Evolutionary conservation across 768 basidiomycete species (phyloP), one percentile per base, ranked within the genome.

Genomic region (Melanogaster broomeanus): DNA sequence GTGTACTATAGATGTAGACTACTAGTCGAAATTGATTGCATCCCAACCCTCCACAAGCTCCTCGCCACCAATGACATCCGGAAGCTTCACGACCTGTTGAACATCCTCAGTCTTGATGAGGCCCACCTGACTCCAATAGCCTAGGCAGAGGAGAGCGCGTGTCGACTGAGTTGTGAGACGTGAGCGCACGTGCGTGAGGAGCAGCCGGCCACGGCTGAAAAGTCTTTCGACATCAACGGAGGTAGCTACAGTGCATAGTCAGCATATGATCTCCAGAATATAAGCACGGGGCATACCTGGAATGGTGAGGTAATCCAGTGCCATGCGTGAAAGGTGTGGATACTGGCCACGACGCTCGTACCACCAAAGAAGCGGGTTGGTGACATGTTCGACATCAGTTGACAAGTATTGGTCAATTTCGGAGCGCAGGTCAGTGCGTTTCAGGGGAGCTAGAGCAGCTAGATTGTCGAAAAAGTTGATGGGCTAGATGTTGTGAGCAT

Each of bases 301-400:
- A n/a, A n/a, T n/a, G n/a, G n/a, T n/a, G n/a, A n/a, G n/a, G n/a
- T n/a, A n/a, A n/a, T n/a, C n/a, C n/a, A n/a, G n/a, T n/a, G n/a
- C n/a, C n/a, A n/a, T n/a, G n/a, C n/a, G n/a, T 1, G 61, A 67
- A 3, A 74, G 65, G 10, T 50, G 40, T 10, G 71, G 71, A 50
- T 60, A 74, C 0, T 52, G 48, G 3, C 44, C 7, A 16, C 51
- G 50, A 8, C 54, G 41, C 4, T 62, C 49, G 6, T 19, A 16
- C 70, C 73, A 73, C 72, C 38, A 39, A 22, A 18, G n/a, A 22
- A 39, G 38, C 13, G 12, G 38, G 38, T 39, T 34, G 33, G 31
- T 39, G 25, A 34, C 12, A 42, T 45, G 22, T 22, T 45, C 28
- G 15, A 31, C 16, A 16, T 34, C 31, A 11, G 39, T 59, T 8